Conservation (phyloP, 768 basidiomycete genomes). For the Termitomyces sp. region DNA sequence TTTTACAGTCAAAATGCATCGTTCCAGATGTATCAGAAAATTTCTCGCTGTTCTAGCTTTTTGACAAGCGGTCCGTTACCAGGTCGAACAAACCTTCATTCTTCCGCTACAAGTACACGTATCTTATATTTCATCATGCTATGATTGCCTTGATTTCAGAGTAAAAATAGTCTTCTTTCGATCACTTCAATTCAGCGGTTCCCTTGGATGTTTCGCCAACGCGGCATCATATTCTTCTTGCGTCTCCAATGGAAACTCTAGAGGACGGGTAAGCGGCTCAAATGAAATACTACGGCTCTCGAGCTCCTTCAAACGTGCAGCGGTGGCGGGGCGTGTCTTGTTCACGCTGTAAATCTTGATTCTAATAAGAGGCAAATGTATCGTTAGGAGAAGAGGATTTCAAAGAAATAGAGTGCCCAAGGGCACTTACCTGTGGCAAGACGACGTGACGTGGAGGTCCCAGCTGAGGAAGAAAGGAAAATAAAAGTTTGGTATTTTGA, state of each 20-base stretch:
- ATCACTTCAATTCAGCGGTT: constrained; percentile 20
- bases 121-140: neutral
- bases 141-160: neutral
- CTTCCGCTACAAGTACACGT: neutral
- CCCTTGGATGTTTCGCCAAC: constrained; percentile 22
- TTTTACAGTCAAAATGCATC: neutral
- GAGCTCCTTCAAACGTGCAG: constrained; percentile 33
- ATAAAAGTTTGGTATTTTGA: neutral
- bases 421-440: constrained; percentile 29
- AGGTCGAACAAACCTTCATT: neutral
- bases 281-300: constrained; percentile 31
- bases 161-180: neutral
- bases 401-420: neutral
- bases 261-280: constrained; percentile 34
- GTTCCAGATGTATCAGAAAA: neutral
- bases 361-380: constrained; percentile 13
- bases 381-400: neutral
- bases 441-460: constrained; percentile 50
- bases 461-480: constrained; percentile 25
- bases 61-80: neutral
- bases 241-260: constrained; percentile 29
- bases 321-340: constrained; percentile 33
- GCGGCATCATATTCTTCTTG: constrained; percentile 23
- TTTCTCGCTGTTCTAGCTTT: neutral
- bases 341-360: constrained; percentile 53